phyloP scores from a whole-genome alignment of 805 yeast genomes.

The Wickerhamomyces sydowiorum region DNA sequence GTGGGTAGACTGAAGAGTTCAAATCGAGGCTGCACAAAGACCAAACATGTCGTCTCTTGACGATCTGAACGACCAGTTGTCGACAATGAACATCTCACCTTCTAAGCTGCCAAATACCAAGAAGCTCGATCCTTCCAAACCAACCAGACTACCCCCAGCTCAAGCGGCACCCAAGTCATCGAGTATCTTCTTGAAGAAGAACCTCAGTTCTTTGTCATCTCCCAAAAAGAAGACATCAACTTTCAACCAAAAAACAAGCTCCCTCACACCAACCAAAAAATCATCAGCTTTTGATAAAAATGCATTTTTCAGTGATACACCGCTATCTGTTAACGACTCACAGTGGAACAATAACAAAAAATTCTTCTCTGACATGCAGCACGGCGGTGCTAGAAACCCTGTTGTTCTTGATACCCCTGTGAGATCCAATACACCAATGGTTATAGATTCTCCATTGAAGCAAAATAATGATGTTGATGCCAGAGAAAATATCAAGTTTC shows the following conservation, averaged over 20 bases:
- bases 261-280: slow-evolving; percentile 2
- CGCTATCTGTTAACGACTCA: slow-evolving; percentile 17
- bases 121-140: slow-evolving; percentile 6
- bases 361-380: slow-evolving; percentile 1
- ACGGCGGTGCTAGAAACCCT: background rate
- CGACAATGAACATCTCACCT: slow-evolving; percentile 8
- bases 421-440: background rate
- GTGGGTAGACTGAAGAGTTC: too few relatives aligned
- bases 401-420: background rate
- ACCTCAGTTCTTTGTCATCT: slow-evolving; percentile 10
- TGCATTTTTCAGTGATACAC: slow-evolving; percentile 13
- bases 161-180: slow-evolving; percentile 10
- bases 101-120: slow-evolving; percentile 1
- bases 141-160: background rate
- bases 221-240: slow-evolving; percentile 6
- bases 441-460: slow-evolving; percentile 4
- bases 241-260: background rate
- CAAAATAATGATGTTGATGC: slow-evolving; percentile 3
- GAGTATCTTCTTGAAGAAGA: slow-evolving; percentile 16
- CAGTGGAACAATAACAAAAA: slow-evolving; percentile 17
- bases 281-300: slow-evolving; percentile 7
- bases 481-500: slow-evolving; percentile 6
- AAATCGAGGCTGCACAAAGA: too few relatives aligned
- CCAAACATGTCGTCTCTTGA: background rate
- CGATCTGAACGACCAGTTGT: background rate